Evolutionary conservation across 345 rosid genomes (phyloP).

Genomic region (Populus davidiana): DNA sequence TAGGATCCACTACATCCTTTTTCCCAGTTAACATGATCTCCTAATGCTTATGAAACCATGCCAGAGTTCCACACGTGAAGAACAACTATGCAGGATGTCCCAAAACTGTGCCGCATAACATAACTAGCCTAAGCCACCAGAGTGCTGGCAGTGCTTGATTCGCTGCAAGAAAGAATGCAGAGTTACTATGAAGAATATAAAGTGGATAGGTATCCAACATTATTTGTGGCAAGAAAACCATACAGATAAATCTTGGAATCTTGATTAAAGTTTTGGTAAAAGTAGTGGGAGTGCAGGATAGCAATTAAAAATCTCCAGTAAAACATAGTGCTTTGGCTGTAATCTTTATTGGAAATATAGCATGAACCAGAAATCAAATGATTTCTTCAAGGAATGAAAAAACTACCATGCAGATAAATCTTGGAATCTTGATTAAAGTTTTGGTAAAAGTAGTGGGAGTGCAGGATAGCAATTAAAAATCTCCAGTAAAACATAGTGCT

Average conservation of each 20-base stretch:
- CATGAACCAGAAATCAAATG: no score
- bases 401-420: no score
- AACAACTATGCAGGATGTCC: constrained; percentile 6
- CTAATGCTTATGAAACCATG: background rate
- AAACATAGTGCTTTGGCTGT: background rate
- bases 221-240: background rate
- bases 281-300: background rate
- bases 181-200: background rate
- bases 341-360: no score
- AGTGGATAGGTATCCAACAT: background rate
- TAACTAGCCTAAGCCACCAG: constrained; percentile 49
- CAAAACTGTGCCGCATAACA: constrained; percentile 7
- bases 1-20: background rate
- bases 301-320: background rate
- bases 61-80: background rate
- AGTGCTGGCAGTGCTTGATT: constrained; percentile 66
- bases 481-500: background rate
- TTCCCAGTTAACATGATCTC: background rate
- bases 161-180: constrained; percentile 37
- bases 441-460: no score
- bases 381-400: no score
- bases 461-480: background rate
- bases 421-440: no score
- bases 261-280: background rate
- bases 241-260: background rate